Percentiles rank a stretch among this genome's conserved stretches.
phyloP scores from a whole-genome alignment of 129 eudicot species.

The Centella asiatica region DNA sequence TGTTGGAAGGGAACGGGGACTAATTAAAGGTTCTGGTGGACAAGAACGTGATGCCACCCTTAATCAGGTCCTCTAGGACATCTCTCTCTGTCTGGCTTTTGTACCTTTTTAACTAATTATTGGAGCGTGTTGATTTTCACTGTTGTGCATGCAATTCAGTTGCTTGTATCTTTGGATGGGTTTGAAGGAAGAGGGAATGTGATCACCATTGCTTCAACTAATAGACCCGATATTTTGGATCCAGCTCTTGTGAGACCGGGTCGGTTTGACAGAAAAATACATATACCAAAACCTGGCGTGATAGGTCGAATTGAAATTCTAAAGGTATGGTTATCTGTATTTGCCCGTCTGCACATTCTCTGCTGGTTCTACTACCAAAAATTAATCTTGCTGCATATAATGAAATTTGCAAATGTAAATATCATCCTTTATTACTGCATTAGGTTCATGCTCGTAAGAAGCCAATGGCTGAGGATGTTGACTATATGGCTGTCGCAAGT shows the following conservation, averaged over 20 bases:
- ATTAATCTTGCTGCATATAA: slow-evolving; percentile 1
- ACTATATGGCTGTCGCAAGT: slow-evolving; percentile 80
- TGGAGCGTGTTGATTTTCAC: slow-evolving; percentile 3
- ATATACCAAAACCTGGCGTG: slow-evolving; percentile 81
- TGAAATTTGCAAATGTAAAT: no score
- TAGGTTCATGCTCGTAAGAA: slow-evolving; percentile 99
- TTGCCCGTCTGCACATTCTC: not conserved
- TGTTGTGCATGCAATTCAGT: slow-evolving; percentile 41
- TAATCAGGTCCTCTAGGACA: slow-evolving; percentile 60
- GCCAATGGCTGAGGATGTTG: slow-evolving; percentile 90
- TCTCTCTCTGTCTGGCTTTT: not conserved
- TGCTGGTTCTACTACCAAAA: not conserved
- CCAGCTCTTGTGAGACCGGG: slow-evolving; percentile 98
- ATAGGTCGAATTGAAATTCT: slow-evolving; percentile 84
- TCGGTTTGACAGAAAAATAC: slow-evolving; percentile 84
- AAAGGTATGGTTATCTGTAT: slow-evolving; percentile 38
- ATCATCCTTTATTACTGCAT: not conserved
- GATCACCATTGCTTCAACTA: slow-evolving; percentile 95
- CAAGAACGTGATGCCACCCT: slow-evolving; percentile 98
- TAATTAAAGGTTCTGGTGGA: slow-evolving; percentile 95
- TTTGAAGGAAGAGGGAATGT: slow-evolving; percentile 98
- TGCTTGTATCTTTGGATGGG: slow-evolving; percentile 93
- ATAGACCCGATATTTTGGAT: slow-evolving; percentile 93
- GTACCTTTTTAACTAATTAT: slow-evolving; percentile 3
- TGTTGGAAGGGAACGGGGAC: slow-evolving; percentile 97